A percentile compares a stretch with the other conserved stretches of the same genome.
Conservation (phyloP, 257 asterid species). For the Cynanchum wilfordii region DNA sequence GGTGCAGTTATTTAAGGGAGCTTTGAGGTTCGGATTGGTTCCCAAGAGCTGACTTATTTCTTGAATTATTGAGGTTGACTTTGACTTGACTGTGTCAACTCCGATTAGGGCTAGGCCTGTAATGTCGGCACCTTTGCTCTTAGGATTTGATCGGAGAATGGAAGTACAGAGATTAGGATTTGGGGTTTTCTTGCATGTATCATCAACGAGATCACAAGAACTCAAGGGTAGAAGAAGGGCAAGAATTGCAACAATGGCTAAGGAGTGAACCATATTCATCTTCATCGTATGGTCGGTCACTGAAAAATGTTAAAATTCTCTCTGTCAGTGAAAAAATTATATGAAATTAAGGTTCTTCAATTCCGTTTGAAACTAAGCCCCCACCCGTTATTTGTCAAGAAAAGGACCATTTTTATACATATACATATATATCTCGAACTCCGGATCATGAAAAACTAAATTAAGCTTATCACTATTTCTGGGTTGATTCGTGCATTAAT, state of each 20-base stretch:
- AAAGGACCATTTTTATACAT: too few relatives aligned
- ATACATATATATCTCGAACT: too few relatives aligned
- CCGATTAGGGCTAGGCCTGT: slow-evolving; percentile 15
- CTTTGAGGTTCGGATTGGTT: not conserved
- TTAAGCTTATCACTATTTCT: too few relatives aligned
- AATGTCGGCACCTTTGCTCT: not conserved
- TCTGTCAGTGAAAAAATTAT: too few relatives aligned
- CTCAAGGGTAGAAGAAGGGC: slow-evolving; percentile 1
- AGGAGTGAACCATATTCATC: not conserved
- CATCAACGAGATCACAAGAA: not conserved
- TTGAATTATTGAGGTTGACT: not conserved
- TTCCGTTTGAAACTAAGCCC: too few relatives aligned
- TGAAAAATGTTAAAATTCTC: too few relatives aligned
- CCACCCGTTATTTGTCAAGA: too few relatives aligned
- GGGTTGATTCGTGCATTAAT: too few relatives aligned
- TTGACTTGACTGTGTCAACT: slow-evolving; percentile 12
- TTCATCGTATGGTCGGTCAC: too few relatives aligned
- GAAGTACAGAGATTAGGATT: slow-evolving; percentile 11
- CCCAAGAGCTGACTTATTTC: slow-evolving; percentile 3
- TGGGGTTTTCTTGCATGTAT: slow-evolving; percentile 17
- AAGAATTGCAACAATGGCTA: not conserved
- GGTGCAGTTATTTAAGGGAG: slow-evolving; percentile 8
- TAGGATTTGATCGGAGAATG: not conserved
- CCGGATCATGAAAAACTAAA: too few relatives aligned
- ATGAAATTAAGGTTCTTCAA: too few relatives aligned